A percentile compares a stretch with the other conserved stretches of the same genome.
phyloP scores from a whole-genome alignment of 164 flowering plant genomes.

The Aristolochia fimbriata region DNA sequence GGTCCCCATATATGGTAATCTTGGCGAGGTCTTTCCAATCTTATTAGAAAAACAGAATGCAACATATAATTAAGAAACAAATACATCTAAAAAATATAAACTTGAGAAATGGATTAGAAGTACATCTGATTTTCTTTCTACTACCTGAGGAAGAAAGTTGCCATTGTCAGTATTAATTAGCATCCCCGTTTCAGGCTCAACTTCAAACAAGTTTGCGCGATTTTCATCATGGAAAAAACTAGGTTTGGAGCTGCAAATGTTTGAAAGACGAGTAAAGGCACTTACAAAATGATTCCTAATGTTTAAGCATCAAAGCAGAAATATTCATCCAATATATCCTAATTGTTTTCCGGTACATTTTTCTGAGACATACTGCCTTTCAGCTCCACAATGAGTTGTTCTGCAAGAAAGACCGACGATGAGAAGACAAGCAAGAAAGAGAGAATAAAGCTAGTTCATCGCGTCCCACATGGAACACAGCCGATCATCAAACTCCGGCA shows the following conservation, averaged over 20 bases:
- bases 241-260: conserved; percentile 66
- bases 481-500: too few species aligned
- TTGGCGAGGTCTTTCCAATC: conserved; percentile 52
- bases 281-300: too few species aligned
- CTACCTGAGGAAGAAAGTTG: conserved; percentile 76
- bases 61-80: background rate
- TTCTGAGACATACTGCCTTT: too few species aligned
- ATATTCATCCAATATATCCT: too few species aligned
- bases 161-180: conserved; percentile 88
- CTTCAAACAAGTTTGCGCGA: conserved; percentile 83
- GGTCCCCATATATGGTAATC: conserved; percentile 22
- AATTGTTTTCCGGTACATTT: too few species aligned
- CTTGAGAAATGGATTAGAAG: background rate
- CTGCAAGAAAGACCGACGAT: too few species aligned
- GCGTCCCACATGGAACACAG: too few species aligned
- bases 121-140: conserved; percentile 5
- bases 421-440: too few species aligned
- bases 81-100: conserved; percentile 4
- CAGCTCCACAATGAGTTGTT: too few species aligned
- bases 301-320: too few species aligned
- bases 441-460: too few species aligned
- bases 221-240: conserved; percentile 84
- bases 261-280: too few species aligned
- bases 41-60: conserved; percentile 8
- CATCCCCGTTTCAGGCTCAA: conserved; percentile 83